Evolutionary conservation across 1,284 basidiomycete genomes (phyloP), one percentile per base, ranked within the genome.

Genomic region (Jaminaea rosea): DNA sequence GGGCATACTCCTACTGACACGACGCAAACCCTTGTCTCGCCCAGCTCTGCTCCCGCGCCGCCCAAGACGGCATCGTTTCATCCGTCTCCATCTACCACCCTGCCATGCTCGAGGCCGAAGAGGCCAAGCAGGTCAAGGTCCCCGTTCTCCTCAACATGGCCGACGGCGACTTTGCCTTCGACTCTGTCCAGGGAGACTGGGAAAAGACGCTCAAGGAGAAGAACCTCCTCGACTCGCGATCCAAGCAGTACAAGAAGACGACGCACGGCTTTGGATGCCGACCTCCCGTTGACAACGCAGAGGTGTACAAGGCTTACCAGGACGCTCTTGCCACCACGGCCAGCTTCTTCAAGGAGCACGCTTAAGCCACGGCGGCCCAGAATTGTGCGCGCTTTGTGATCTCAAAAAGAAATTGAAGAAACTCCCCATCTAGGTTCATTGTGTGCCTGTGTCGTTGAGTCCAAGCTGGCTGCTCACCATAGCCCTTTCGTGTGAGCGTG

Each of bases 181-280:
- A 24, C 23, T 42, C 26, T 23, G 56, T 52, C 24, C 46, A 56
- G 50, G 49, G 52, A 13, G 32, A 34, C n/a, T 58, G 46, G 46
- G 21, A 29, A 6, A 47, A 55, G 27, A 52, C 47, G 26, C 45
- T 55, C 26, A 52, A 56, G 28, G 27, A 37, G 32, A 50, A 46
- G 31, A 50, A 46, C 44, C 39, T 50, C n/a, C 53, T 55, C 26
- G 53, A 55, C 47, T 15, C 24, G 7, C 15, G 17, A 2, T 27
- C 42, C 17, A 50, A 55, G 46, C 32, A 36, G 17, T 58, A 55
- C 53, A 42, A 47, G 3, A 48, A 48, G 28, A 52, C 56, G 17
- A 55, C 56, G 23, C 56, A 58, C 34, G 56, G 56, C 37, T 52
- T 51, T 42, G 54, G 48, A n/a, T 46, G 26, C 21, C 48, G 56